Evolutionary conservation across 2,329 filamentous ascomycete species (phyloP).

Genomic region (Cytospora leucostoma): DNA sequence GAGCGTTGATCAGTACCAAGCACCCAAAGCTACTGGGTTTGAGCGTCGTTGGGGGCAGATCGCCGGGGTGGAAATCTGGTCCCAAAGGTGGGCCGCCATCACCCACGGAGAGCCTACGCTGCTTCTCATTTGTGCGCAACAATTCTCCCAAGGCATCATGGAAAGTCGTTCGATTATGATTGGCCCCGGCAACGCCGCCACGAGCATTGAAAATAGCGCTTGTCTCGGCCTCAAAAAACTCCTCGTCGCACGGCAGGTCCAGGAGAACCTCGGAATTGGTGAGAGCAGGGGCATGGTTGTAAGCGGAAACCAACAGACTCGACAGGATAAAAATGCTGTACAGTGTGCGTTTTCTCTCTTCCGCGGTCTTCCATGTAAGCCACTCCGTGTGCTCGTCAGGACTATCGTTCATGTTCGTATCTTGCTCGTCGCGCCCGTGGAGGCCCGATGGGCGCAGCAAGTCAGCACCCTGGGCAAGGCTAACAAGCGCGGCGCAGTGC

Average conservation of each 20-base stretch:
- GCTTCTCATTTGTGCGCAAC: conserved; percentile 71
- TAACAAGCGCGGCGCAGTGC: conserved; percentile 87
- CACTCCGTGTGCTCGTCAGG: conserved; percentile 71
- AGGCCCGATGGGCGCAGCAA: conserved; percentile 54
- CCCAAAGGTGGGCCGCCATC: conserved; percentile 49
- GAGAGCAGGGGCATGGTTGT: conserved; percentile 87
- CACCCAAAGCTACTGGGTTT: conserved; percentile 90
- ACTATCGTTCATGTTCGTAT: conserved; percentile 59
- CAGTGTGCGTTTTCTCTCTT: conserved; percentile 91
- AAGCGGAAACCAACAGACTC: conserved; percentile 85
- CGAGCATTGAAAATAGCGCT: conserved; percentile 78
- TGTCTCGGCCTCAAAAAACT: conserved; percentile 82
- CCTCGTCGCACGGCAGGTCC: conserved; percentile 89
- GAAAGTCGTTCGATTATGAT: conserved; percentile 75
- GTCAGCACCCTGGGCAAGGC: conserved; percentile 85
- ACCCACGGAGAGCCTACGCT: conserved; percentile 52
- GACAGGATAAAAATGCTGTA: conserved; percentile 91
- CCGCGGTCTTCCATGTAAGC: conserved; percentile 83
- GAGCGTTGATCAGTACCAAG: conserved; percentile 85
- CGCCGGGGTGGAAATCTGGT: conserved; percentile 46
- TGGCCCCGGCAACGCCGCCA: conserved; percentile 70
- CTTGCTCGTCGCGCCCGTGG: conserved; percentile 50
- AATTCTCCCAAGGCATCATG: conserved; percentile 79
- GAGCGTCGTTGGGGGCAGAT: conserved; percentile 62
- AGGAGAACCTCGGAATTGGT: conserved; percentile 92